Conservation (phyloP, 192 early-diverging fungal species). For the Glomus cerebriforme region DNA sequence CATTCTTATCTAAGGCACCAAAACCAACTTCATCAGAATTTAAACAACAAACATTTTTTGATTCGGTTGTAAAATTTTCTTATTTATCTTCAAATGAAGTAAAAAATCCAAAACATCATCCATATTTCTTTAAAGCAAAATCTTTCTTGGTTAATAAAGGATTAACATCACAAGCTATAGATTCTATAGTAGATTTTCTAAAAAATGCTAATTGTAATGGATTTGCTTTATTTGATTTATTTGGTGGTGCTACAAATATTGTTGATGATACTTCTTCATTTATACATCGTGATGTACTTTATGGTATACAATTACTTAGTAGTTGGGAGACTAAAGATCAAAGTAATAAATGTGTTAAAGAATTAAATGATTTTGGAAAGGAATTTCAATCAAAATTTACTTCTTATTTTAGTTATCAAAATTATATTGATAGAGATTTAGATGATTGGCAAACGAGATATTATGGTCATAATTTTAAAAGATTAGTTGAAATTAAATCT, state of each 20-base stretch:
- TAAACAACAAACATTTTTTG: background rate
- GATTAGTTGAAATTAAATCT: slow-evolving; percentile 29
- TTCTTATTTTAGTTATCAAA: slow-evolving; percentile 31
- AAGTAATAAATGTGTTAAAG: slow-evolving; percentile 19
- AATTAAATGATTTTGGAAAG: slow-evolving; percentile 17
- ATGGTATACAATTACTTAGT: slow-evolving; percentile 15
- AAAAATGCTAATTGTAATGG: background rate
- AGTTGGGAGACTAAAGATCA: background rate
- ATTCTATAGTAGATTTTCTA: background rate
- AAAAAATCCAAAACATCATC: background rate
- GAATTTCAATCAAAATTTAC: slow-evolving; percentile 27
- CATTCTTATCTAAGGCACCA: background rate
- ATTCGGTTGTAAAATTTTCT: background rate
- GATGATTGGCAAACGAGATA: slow-evolving; percentile 28
- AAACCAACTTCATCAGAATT: background rate
- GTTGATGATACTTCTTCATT: slow-evolving; percentile 4
- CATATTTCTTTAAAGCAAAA: slow-evolving; percentile 2
- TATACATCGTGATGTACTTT: slow-evolving; percentile 23
- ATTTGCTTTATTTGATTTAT: background rate
- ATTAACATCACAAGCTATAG: background rate
- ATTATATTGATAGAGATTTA: slow-evolving; percentile 37
- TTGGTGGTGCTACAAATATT: slow-evolving; percentile 11
- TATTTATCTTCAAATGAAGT: background rate
- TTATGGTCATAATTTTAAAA: slow-evolving; percentile 29
- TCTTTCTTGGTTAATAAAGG: background rate